Evolutionary conservation across 495 filamentous ascomycete species (phyloP), one percentile per base, ranked within the genome.

Genomic region (Jackrogersella multiformis): DNA sequence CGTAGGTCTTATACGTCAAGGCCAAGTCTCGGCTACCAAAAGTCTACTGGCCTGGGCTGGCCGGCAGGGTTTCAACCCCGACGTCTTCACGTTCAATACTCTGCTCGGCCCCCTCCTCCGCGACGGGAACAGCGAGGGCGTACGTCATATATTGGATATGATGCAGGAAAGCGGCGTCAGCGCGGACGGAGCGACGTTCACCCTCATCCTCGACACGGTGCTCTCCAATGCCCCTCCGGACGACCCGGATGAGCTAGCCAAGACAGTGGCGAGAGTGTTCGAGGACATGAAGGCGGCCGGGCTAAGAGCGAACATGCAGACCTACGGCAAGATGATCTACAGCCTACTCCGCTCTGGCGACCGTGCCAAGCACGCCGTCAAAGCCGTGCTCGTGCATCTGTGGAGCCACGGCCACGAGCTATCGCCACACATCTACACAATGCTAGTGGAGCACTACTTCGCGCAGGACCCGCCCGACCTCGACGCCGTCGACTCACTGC

Each of bases 371-470:
- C 35, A 71, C 1, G 83, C 84, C 55, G 85, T 89, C n/a, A 81
- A 83, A 36, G 79, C 76, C 13, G 80, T 93, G 2, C 78, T 93
- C 10, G 76, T 76, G 0, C 84, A 89, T 69, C 90, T 94, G 79
- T 75, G 76, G 63, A 39, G 52, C 3, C 70, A 78, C 42, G 80
- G 80, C 7, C 62, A 90, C 26, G 74, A 81, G 65, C 81, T 87
- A 0, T 82, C 81, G 2, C 67, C 82, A 4, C 83, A 89, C 55
- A 84, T 92, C 69, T 90, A 90, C 80, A 91, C 90, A 23, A 87
- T 87, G 68, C 80, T 94, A 6, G 70, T 89, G n/a, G 82, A 85
- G n/a, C 77, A 89, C 76, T 87, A 88, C 75, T 92, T 92, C 71
- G 36, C 74, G 3, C 80, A 72, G 62, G 12, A 71, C n/a, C 83